phyloP scores from a whole-genome alignment of 495 filamentous ascomycete genomes.

The Podospora didyma region DNA sequence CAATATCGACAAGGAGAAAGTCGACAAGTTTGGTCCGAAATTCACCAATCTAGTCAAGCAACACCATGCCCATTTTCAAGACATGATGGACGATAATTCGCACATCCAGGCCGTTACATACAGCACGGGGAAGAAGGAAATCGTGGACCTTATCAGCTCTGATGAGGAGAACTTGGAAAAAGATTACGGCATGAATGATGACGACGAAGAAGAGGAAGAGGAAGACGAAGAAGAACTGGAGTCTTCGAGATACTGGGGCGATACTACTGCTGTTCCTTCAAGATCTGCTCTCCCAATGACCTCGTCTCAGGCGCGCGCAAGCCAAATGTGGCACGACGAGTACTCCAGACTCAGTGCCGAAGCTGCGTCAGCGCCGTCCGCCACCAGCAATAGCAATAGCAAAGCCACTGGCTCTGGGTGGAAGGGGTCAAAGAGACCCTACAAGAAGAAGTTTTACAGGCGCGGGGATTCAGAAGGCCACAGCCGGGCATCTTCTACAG shows the following conservation, averaged over 20 bases:
- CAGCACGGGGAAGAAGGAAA: constrained; percentile 41
- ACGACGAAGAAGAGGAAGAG: constrained; percentile 41
- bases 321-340: not conserved
- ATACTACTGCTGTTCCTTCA: not conserved
- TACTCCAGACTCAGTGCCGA: not conserved
- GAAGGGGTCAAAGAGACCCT: constrained; percentile 10
- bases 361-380: not conserved
- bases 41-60: constrained; percentile 63
- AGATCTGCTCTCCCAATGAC: not conserved
- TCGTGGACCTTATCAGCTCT: constrained; percentile 66
- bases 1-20: constrained; percentile 66
- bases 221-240: constrained; percentile 21
- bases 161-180: constrained; percentile 41
- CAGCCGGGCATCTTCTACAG: constrained; percentile 9
- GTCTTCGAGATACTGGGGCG: constrained; percentile 13
- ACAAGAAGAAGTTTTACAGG: constrained; percentile 9
- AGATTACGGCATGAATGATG: constrained; percentile 35
- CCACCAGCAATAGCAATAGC: constrained; percentile 2
- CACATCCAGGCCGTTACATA: constrained; percentile 10
- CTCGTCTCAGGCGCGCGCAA: not conserved
- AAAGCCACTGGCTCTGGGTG: constrained; percentile 7
- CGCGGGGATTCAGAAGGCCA: constrained; percentile 21
- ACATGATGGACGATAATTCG: constrained; percentile 43
- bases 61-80: constrained; percentile 53
- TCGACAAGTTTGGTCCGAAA: constrained; percentile 60